A percentile compares a stretch with the other conserved stretches of the same genome.
These are phyloP conservation scores for Amoebophrya sp. DNA, from an alignment of 169 alveolate genomes.

Conservation along the genomic window DNA sequence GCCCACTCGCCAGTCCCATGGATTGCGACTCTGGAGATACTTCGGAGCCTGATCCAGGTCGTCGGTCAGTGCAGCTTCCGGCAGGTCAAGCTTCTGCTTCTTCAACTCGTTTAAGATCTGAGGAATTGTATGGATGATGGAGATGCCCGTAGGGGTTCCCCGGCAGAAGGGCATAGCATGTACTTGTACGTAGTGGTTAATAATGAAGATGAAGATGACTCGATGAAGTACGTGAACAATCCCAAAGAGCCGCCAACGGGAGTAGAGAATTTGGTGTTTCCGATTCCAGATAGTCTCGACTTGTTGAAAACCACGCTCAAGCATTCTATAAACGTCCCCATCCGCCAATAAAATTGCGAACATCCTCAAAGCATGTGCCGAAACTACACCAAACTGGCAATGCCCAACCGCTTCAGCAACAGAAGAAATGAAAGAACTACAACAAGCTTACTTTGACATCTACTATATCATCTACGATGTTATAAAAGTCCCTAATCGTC, in stretches of 20 bases:
- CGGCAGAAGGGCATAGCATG: no score
- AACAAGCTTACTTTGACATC: no score
- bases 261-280: background rate
- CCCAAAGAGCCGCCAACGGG: conserved; percentile 13
- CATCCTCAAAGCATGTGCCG: background rate
- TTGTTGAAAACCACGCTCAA: background rate
- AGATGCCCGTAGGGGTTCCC: no score
- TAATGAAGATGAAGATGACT: no score
- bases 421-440: background rate
- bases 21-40: background rate
- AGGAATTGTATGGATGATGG: no score
- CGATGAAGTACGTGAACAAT: background rate
- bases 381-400: background rate
- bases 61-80: background rate
- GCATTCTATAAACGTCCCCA: background rate
- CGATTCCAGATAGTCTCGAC: conserved; percentile 14
- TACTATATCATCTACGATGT: no score
- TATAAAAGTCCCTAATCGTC: no score
- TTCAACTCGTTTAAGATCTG: background rate
- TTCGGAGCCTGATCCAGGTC: background rate
- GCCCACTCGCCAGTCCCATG: conserved; percentile 16
- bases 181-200: no score
- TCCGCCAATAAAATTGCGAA: background rate
- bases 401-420: background rate
- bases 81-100: conserved; percentile 10